Evolutionary conservation across 257 asterid genomes (phyloP).

Genomic region (Fraxinus cuspidata): DNA sequence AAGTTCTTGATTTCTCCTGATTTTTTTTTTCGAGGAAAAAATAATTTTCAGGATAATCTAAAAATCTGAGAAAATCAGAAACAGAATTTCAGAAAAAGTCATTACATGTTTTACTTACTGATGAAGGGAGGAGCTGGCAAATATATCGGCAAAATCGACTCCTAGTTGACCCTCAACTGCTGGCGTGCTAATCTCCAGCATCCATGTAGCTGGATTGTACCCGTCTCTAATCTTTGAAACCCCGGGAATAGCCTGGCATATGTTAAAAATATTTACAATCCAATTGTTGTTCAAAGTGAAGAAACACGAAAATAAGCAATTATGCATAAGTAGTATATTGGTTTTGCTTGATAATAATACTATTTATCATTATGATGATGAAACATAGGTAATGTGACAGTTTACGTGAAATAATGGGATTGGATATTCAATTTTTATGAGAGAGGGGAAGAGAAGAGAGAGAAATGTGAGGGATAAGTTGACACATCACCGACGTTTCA

Average conservation of each 20-base stretch:
- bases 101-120: conserved; percentile 30
- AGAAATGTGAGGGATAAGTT: too few species aligned
- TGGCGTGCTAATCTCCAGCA: conserved; percentile 50
- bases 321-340: too few species aligned
- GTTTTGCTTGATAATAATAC: too few species aligned
- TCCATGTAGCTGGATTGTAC: conserved; percentile 64
- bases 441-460: too few species aligned
- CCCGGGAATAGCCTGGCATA: conserved; percentile 45
- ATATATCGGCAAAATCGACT: conserved; percentile 52
- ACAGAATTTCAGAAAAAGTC: neutral
- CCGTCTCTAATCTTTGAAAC: conserved; percentile 49
- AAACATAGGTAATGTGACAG: too few species aligned
- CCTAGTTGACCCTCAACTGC: conserved; percentile 40
- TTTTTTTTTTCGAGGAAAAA: neutral
- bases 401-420: too few species aligned
- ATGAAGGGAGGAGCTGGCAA: conserved; percentile 45
- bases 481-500: too few species aligned
- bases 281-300: too few species aligned
- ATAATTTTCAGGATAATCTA: neutral
- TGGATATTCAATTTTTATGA: too few species aligned
- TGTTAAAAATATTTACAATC: neutral
- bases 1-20: conserved; percentile 51
- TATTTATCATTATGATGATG: too few species aligned
- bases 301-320: too few species aligned
- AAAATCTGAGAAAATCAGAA: neutral